Conservation (phyloP, 768 basidiomycete species). For the Lactifluus echinatus region DNA sequence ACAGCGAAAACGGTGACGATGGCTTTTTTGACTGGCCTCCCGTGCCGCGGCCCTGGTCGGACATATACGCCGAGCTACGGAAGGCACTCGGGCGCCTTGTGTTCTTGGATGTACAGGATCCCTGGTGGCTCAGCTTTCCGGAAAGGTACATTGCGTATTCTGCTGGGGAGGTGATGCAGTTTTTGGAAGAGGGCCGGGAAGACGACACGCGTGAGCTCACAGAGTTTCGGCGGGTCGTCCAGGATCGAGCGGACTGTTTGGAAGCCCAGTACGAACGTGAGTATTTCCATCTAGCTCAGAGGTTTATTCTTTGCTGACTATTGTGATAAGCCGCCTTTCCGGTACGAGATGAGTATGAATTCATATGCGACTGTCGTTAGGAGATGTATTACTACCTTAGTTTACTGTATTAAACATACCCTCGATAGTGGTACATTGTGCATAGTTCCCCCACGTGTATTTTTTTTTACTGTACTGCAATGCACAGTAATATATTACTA, state of each 20-base stretch:
- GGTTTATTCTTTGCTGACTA: neutral
- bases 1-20: neutral
- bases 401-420: neutral
- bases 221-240: neutral
- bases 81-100: conserved; percentile 3
- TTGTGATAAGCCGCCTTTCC: neutral
- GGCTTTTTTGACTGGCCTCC: neutral
- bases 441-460: neutral
- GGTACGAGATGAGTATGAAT: conserved; percentile 7
- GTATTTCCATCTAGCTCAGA: neutral
- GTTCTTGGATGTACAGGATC: conserved; percentile 5
- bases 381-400: neutral
- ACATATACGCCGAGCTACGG: neutral
- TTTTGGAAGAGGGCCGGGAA: conserved; percentile 5
- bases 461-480: neutral
- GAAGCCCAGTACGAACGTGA: conserved; percentile 4
- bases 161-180: neutral
- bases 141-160: conserved; percentile 9
- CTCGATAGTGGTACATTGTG: neutral
- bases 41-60: conserved; percentile 10
- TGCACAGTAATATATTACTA: neutral
- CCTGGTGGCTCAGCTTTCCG: conserved; percentile 15
- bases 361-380: conserved; percentile 13
- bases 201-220: neutral
- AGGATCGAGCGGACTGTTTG: neutral